Conservation (phyloP, 345 rosid species). For the Hibiscus mutabilis region DNA sequence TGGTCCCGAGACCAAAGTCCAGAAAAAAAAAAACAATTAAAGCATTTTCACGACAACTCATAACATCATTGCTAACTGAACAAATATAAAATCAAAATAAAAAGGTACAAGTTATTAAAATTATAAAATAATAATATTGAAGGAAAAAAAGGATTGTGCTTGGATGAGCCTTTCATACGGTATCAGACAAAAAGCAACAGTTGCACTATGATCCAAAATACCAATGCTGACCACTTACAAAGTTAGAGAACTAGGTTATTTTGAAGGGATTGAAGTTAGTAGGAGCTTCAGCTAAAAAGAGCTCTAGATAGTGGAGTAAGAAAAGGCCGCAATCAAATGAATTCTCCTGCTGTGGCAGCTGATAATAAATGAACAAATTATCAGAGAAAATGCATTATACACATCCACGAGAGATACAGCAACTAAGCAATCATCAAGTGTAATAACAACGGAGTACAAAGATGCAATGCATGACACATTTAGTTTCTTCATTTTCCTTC, state of each 20-base stretch:
- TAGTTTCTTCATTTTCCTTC: neutral
- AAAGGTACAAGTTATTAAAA: neutral
- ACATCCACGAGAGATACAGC: slow-evolving; percentile 9
- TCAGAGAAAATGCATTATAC: slow-evolving; percentile 24
- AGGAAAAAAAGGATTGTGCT: neutral
- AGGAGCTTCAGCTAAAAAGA: slow-evolving; percentile 83
- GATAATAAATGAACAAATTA: slow-evolving; percentile 24
- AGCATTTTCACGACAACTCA: neutral
- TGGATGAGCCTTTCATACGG: neutral
- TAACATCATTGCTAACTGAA: neutral
- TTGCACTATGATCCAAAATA: neutral
- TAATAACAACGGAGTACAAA: neutral
- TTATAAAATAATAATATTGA: neutral
- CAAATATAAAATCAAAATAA: neutral
- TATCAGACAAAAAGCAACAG: neutral
- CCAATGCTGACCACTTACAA: slow-evolving; percentile 51
- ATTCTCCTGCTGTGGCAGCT: slow-evolving; percentile 99
- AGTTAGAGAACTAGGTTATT: slow-evolving; percentile 54
- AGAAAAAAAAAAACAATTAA: neutral
- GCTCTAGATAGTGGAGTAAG: slow-evolving; percentile 92
- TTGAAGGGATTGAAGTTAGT: slow-evolving; percentile 65
- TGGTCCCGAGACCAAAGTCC: neutral
- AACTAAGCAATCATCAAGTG: neutral
- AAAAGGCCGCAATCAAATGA: slow-evolving; percentile 93
- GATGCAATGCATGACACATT: neutral